Conservation (phyloP, 371 early-diverging fungal species). For the Syncephalastrum racemosum region DNA sequence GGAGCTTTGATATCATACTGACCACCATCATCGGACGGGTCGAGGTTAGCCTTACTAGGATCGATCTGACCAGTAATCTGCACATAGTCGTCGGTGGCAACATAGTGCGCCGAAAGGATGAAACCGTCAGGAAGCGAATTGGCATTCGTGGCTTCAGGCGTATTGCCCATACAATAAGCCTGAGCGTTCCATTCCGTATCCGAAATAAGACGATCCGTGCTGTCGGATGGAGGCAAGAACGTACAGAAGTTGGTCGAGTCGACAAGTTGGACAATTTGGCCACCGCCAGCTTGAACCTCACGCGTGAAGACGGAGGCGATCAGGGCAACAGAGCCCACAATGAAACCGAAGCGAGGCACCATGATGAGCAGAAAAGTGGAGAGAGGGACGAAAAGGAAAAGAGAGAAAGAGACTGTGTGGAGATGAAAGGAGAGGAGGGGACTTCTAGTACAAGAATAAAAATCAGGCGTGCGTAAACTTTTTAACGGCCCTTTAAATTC, state of each 20-base stretch:
- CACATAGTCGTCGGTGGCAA: slow-evolving; percentile 41
- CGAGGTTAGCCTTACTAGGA: slow-evolving; percentile 38
- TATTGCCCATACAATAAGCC: slow-evolving; percentile 50
- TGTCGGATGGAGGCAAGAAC: slow-evolving; percentile 52
- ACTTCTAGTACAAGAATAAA: slow-evolving; percentile 1
- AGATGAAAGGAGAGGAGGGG: slow-evolving; percentile 2
- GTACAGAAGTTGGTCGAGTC: slow-evolving; percentile 48
- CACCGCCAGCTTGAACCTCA: slow-evolving; percentile 15
- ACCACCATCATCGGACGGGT: slow-evolving; percentile 43
- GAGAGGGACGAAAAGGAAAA: slow-evolving; percentile 1
- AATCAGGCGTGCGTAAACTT: neutral
- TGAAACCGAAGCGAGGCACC: slow-evolving; percentile 7
- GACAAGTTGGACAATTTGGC: slow-evolving; percentile 41
- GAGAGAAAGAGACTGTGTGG: slow-evolving; percentile 4
- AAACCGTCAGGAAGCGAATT: slow-evolving; percentile 38
- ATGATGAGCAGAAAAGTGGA: slow-evolving; percentile 6
- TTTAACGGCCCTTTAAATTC: slow-evolving; percentile 1
- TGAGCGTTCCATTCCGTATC: slow-evolving; percentile 54
- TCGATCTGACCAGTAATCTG: slow-evolving; percentile 59
- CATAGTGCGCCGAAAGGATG: slow-evolving; percentile 47
- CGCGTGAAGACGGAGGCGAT: neutral
- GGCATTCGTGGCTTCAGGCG: slow-evolving; percentile 38
- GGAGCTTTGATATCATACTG: slow-evolving; percentile 54
- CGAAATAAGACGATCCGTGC: slow-evolving; percentile 31
- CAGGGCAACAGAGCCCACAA: slow-evolving; percentile 10